Evolutionary conservation across 2,329 filamentous ascomycete genomes (phyloP), one percentile per base, ranked within the genome.

Genomic region (Trichoderma sp.): DNA sequence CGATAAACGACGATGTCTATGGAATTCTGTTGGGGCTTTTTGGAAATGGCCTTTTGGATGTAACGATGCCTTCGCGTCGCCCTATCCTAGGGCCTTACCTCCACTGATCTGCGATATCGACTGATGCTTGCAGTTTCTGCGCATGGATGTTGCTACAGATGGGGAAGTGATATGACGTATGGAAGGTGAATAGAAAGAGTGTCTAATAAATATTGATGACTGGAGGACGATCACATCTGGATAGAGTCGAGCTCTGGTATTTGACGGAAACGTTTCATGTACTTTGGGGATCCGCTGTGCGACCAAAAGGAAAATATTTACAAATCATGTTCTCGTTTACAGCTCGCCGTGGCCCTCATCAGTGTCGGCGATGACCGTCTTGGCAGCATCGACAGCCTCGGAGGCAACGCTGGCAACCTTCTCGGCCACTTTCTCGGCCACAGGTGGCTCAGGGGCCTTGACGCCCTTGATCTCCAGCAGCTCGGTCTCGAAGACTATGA

Each of bases 401-500:
- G 74, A 73, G 36, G 73, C 75, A 43, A 71, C 72, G 39, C 47
- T 73, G 26, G 68, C 74, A 30, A 74, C 71, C 72, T 76, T 75
- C 62, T 80, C 76, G 32, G 76, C 77, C 5, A 59, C 71, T 50
- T 77, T 73, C 57, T 75, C 75, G 20, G 72, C 57, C 28, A 36
- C 75, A 28, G 74, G 68, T 63, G 81, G 79, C 20, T 77, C 79
- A 13, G 80, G 79, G 32, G 71, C 55, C 57, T 71, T 69, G 61
- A 95, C 92, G 34, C 94, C 94, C 17, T 90, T 85, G 78, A 98
- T 98, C 70, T 88, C 91, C 77, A 98, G 85, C 75, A 98, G 85
- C 83, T 97, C 94, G 59, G 95, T 97, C 85, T 97, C 93, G 79
- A 98, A 98, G 68, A 98, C 90, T 92, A 77, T 59, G 67, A 32